Evolutionary conservation across 805 yeast species (phyloP), one percentile per base, ranked within the genome.

Genomic region (Lachancea meyersii): DNA sequence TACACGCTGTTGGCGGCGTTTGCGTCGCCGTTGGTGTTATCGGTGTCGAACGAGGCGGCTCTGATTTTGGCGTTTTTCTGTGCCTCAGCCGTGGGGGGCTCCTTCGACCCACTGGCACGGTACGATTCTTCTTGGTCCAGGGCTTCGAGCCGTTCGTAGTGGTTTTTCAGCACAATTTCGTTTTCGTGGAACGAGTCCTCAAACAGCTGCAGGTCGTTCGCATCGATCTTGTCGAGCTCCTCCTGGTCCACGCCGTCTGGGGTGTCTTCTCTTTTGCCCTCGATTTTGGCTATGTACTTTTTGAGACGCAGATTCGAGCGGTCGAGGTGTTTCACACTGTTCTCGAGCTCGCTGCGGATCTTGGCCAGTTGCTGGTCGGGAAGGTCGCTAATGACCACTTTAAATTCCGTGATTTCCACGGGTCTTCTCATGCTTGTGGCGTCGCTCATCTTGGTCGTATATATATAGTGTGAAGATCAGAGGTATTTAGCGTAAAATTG

Each of bases 181-280:
- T 82, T 82, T 49, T 82, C 89, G 7, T 55, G 51, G 14, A 80
- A 68, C 8, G 80, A 70, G n/a, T 76, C 82, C 5, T 51, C 56
- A 59, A 74, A 82, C 13, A 82, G 53, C 13, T 63, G 57, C n/a
- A 65, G 54, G 52, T 81, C 86, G 10, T 67, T 67, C 4, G 62
- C 64, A 17, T 65, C 64, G 22, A 63, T 59, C 9, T 60, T 53
- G 18, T 54, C 56, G 18, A 53, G 48, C 19, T 64, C 60, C 19
- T 51, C 47, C 19, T 51, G 48, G 14, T 51, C 59, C 13, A 46
- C 49, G 13, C 44, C 50, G 11, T 40, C 49, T 10, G 43, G 37
- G 14, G 46, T 51, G 7, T 47, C 50, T 2, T 49, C 35, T 17
- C 43, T 44, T 21, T 48, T 53, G 35, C 58, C 53, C 32, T 49